Conservation (phyloP, 192 early-diverging fungal species). For the Cladochytrium replicatum region DNA sequence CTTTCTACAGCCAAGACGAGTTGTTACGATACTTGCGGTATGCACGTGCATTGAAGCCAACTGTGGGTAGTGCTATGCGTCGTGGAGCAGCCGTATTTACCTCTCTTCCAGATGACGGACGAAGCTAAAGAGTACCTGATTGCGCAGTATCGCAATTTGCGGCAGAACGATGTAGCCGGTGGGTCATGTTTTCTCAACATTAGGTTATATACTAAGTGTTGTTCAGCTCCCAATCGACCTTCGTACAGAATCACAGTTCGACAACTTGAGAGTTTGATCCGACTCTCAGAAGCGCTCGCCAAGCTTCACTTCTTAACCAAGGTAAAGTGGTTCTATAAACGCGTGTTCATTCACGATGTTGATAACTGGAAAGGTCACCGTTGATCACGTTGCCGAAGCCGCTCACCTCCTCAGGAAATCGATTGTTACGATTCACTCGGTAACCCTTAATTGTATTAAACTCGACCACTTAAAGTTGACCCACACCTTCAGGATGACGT, state of each 20-base stretch:
- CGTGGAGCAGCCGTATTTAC: neutral
- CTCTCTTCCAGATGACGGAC: constrained; percentile 40
- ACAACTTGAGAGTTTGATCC: constrained; percentile 93
- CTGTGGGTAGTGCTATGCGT: constrained; percentile 25
- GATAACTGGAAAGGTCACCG: constrained; percentile 38
- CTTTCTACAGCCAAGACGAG: constrained; percentile 56
- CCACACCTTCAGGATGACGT: constrained; percentile 53
- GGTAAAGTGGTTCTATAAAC: neutral
- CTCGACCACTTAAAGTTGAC: constrained; percentile 7
- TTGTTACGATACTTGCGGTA: constrained; percentile 78
- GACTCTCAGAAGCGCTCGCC: constrained; percentile 90
- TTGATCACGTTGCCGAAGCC: constrained; percentile 74
- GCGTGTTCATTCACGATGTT: neutral
- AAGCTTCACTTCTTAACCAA: constrained; percentile 58
- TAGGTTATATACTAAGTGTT: neutral
- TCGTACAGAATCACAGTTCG: constrained; percentile 94
- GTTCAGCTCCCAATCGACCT: constrained; percentile 25
- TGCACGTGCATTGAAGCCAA: constrained; percentile 81
- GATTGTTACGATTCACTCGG: constrained; percentile 55
- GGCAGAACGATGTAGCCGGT: constrained; percentile 77
- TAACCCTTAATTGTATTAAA: no score
- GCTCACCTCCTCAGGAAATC: constrained; percentile 74
- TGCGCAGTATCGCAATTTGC: constrained; percentile 74
- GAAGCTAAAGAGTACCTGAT: constrained; percentile 70
- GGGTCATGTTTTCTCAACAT: constrained; percentile 5